Percentiles rank a stretch among this genome's conserved stretches.
Evolutionary conservation across 2,329 filamentous ascomycete genomes (phyloP).

Genomic region (Epichloe hybrida): DNA sequence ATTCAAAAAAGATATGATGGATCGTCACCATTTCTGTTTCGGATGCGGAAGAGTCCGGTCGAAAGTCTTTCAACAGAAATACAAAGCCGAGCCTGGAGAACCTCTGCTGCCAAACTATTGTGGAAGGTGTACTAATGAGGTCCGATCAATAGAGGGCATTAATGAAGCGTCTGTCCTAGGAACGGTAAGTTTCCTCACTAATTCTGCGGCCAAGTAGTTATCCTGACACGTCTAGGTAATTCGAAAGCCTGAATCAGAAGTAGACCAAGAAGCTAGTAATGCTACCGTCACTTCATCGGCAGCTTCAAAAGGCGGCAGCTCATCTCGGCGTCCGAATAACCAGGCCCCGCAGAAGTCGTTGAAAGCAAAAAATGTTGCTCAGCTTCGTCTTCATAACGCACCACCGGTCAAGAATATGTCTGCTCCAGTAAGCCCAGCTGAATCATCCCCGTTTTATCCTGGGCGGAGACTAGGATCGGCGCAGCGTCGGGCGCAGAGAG

Average conservation of each 20-base stretch:
- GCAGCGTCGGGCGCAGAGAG: constrained; percentile 16
- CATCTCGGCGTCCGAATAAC: not conserved
- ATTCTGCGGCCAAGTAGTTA: too few species aligned
- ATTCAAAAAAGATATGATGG: constrained; percentile 11
- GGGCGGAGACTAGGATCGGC: constrained; percentile 14
- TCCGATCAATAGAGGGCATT: constrained; percentile 11
- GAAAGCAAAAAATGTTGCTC: not conserved
- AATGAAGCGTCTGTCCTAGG: constrained; percentile 15
- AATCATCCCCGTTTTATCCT: constrained; percentile 10
- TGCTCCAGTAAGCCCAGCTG: constrained; percentile 1
- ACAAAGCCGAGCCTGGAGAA: constrained; percentile 11
- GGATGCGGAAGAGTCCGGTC: constrained; percentile 16
- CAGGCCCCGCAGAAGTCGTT: not conserved
- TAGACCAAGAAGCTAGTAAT: not conserved
- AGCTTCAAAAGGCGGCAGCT: not conserved
- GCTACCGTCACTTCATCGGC: not conserved
- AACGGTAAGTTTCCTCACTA: constrained; percentile 9
- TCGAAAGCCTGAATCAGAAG: not conserved
- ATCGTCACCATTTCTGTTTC: constrained; percentile 27
- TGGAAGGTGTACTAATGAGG: constrained; percentile 13
- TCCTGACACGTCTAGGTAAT: not conserved
- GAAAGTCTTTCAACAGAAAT: constrained; percentile 12
- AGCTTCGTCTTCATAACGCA: not conserved
- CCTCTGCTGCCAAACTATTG: constrained; percentile 22
- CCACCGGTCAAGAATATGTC: not conserved